Evolutionary conservation across 768 basidiomycete genomes (phyloP).

Genomic region (Erythrobasidium yunnanense): DNA sequence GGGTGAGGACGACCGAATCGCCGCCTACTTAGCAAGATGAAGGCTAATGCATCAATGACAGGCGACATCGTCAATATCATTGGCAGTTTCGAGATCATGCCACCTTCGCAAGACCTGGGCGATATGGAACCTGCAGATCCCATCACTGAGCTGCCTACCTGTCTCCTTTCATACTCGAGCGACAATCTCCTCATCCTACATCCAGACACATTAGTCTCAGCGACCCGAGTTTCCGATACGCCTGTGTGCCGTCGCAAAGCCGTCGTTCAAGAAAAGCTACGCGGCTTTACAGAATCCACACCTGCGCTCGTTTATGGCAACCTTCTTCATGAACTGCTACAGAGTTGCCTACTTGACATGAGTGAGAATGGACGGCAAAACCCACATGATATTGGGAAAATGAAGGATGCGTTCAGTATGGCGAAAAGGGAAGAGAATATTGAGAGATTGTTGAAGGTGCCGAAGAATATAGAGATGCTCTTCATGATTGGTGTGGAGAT

Average conservation of each 20-base stretch:
- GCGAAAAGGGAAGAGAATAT: conserved; percentile 37
- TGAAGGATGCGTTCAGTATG: neutral
- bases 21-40: neutral
- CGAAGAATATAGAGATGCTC: conserved; percentile 30
- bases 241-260: conserved; percentile 76
- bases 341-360: conserved; percentile 53
- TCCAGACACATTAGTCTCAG: conserved; percentile 82
- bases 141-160: neutral
- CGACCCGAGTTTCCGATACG: conserved; percentile 74
- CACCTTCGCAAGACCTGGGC: conserved; percentile 42
- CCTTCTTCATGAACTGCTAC: conserved; percentile 83
- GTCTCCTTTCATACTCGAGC: conserved; percentile 13
- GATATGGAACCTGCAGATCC: neutral
- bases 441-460: conserved; percentile 38
- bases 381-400: neutral
- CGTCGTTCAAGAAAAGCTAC: conserved; percentile 52
- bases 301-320: conserved; percentile 64
- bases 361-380: conserved; percentile 28
- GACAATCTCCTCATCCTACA: conserved; percentile 61
- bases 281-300: conserved; percentile 44
- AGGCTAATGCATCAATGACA: conserved; percentile 36
- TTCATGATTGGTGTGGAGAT: conserved; percentile 30
- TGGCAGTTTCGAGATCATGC: conserved; percentile 45
- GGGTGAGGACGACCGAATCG: conserved; percentile 46
- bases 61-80: conserved; percentile 75